phyloP scores from a whole-genome alignment of 75 land plant genomes.

The Cryptomeria japonica region DNA sequence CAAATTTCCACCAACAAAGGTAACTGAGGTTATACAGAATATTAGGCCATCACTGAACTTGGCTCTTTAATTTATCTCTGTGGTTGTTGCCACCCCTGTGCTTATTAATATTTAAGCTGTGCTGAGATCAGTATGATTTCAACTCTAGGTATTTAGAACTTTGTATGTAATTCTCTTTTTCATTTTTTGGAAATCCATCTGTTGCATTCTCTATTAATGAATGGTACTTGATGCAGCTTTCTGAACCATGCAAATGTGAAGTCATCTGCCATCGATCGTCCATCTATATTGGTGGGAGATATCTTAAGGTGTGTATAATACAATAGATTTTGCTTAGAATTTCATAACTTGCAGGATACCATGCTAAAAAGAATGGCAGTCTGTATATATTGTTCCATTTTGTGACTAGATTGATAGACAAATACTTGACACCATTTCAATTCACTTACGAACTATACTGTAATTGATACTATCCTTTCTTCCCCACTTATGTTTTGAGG shows the following conservation, averaged over 20 bases:
- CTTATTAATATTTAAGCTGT: neutral
- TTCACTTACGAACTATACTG: neutral
- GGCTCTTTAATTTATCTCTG: neutral
- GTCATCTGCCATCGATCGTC: constrained; percentile 49
- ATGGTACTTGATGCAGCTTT: constrained; percentile 32
- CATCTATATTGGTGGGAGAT: constrained; percentile 85
- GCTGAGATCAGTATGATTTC: neutral
- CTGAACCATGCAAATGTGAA: constrained; percentile 45
- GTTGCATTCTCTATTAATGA: neutral
- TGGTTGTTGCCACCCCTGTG: neutral
- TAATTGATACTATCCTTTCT: neutral
- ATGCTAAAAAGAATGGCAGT: neutral
- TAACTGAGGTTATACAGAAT: constrained; percentile 12
- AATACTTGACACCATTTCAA: neutral
- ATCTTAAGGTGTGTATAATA: constrained; percentile 72
- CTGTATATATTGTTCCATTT: neutral
- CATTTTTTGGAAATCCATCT: neutral
- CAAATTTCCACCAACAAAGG: constrained; percentile 52
- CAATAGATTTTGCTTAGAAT: neutral
- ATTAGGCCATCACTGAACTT: neutral
- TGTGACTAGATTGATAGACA: neutral
- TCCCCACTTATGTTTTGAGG: neutral
- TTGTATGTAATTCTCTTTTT: neutral
- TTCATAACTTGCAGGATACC: neutral
- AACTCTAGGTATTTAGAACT: constrained; percentile 2